These are phyloP conservation scores for Dryas drummondii DNA, from an alignment of 306 rosid genomes.

Conservation along the genomic window DNA sequence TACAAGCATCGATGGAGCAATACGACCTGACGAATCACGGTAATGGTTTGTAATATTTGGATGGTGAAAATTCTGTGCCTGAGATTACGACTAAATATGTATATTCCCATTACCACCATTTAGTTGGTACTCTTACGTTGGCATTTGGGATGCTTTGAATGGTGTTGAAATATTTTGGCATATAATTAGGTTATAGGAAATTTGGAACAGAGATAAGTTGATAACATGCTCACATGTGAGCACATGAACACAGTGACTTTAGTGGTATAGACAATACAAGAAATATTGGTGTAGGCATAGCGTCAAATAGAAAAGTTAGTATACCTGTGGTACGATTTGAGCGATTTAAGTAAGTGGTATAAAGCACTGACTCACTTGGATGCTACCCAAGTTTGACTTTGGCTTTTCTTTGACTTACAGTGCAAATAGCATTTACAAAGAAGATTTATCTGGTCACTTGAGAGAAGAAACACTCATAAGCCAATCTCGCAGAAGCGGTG, in stretches of 20 bases:
- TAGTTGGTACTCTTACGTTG: neutral
- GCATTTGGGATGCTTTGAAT: slow-evolving; percentile 8
- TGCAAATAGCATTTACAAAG: slow-evolving; percentile 41
- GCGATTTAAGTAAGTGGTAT: neutral
- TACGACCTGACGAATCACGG: slow-evolving; percentile 56
- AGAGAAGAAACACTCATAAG: slow-evolving; percentile 43
- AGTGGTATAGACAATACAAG: neutral
- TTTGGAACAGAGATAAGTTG: neutral
- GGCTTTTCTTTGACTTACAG: slow-evolving; percentile 34
- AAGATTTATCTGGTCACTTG: slow-evolving; percentile 39
- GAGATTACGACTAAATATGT: neutral
- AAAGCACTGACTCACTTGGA: slow-evolving; percentile 3
- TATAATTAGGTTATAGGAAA: neutral
- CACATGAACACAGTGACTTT: neutral
- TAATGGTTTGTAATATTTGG: slow-evolving; percentile 36
- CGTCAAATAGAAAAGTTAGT: neutral
- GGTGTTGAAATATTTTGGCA: neutral
- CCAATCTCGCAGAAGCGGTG: slow-evolving; percentile 42
- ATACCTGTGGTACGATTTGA: neutral
- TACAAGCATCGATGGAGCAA: slow-evolving; percentile 45
- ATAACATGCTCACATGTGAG: neutral
- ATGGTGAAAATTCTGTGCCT: neutral
- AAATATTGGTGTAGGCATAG: neutral
- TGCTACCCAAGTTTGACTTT: slow-evolving; percentile 6
- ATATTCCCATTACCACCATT: neutral